Percentiles rank a stretch among this genome's conserved stretches.
Conservation (phyloP, 2,329 filamentous ascomycete species). For the Aspergillus caelatus region DNA sequence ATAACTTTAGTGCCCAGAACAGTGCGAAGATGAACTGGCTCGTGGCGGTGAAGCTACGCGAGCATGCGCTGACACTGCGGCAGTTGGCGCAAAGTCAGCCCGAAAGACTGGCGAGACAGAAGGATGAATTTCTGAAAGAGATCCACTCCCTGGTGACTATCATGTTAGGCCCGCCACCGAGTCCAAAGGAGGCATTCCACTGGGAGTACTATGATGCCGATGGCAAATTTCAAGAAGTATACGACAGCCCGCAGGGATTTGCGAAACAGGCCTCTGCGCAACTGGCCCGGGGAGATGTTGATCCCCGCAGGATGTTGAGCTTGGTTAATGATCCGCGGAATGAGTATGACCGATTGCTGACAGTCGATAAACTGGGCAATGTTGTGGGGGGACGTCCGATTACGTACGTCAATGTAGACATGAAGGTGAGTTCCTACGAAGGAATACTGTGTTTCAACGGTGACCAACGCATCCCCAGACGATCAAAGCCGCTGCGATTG, state of each 20-base stretch:
- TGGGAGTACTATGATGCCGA: conserved; percentile 79
- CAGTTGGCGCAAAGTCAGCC: conserved; percentile 47
- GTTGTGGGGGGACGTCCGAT: conserved; percentile 75
- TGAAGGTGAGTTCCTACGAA: conserved; percentile 40
- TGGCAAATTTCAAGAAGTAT: conserved; percentile 65
- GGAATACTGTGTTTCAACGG: background rate
- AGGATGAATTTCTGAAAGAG: conserved; percentile 76
- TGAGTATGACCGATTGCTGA: conserved; percentile 70
- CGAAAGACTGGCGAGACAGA: conserved; percentile 53
- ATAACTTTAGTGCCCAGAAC: conserved; percentile 76
- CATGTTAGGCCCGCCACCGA: conserved; percentile 77
- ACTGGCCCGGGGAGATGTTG: conserved; percentile 29
- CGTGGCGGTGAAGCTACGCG: conserved; percentile 83
- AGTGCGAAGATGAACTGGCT: conserved; percentile 71
- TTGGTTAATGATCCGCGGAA: conserved; percentile 86
- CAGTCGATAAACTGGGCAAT: conserved; percentile 78
- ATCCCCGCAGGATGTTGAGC: conserved; percentile 60
- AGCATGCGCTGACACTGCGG: conserved; percentile 76
- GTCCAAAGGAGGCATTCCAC: conserved; percentile 67
- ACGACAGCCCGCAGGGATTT: conserved; percentile 70
- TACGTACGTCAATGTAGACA: conserved; percentile 82
- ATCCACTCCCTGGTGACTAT: conserved; percentile 81
- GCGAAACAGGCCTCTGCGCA: conserved; percentile 60
- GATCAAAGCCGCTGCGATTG: conserved; percentile 73
- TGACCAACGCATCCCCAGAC: conserved; percentile 34